Percentiles rank a stretch among this genome's conserved stretches.
Evolutionary conservation across 1,139 yeast genomes (phyloP).

Genomic region (Suhomyces wounanorum): DNA sequence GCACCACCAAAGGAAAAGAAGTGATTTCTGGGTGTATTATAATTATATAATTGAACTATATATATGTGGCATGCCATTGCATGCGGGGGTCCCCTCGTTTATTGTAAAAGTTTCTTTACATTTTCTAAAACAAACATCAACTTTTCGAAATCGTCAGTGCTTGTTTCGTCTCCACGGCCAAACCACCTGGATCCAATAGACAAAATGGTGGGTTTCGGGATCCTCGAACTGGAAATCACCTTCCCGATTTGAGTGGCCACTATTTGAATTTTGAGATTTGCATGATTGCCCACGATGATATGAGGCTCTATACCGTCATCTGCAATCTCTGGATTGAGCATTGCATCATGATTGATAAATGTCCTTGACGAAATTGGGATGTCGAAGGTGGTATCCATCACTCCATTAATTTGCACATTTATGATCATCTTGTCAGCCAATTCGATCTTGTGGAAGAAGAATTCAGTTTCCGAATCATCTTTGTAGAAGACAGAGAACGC

Average conservation of each 20-base stretch:
- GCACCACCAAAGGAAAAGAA: constrained; percentile 10
- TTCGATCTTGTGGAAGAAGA: constrained; percentile 41
- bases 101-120: constrained; percentile 26
- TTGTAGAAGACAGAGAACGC: constrained; percentile 20
- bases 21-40: not conserved
- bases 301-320: constrained; percentile 41
- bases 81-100: not conserved
- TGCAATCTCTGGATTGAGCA: constrained; percentile 18
- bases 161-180: constrained; percentile 39
- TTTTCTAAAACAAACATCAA: constrained; percentile 42
- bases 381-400: constrained; percentile 45
- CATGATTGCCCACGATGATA: constrained; percentile 42
- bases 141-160: constrained; percentile 41
- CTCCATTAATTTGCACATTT: constrained; percentile 40
- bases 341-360: constrained; percentile 19
- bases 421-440: constrained; percentile 37
- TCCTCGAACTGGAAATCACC: constrained; percentile 25
- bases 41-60: not conserved
- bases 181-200: constrained; percentile 49
- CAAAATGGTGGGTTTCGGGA: constrained; percentile 38
- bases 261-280: constrained; percentile 42
- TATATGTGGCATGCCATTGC: not conserved
- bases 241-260: constrained; percentile 49
- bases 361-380: constrained; percentile 42
- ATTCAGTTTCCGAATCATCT: constrained; percentile 21